Evolutionary conservation across 345 rosid genomes (phyloP).

Genomic region (Capsella bursapastoris): DNA sequence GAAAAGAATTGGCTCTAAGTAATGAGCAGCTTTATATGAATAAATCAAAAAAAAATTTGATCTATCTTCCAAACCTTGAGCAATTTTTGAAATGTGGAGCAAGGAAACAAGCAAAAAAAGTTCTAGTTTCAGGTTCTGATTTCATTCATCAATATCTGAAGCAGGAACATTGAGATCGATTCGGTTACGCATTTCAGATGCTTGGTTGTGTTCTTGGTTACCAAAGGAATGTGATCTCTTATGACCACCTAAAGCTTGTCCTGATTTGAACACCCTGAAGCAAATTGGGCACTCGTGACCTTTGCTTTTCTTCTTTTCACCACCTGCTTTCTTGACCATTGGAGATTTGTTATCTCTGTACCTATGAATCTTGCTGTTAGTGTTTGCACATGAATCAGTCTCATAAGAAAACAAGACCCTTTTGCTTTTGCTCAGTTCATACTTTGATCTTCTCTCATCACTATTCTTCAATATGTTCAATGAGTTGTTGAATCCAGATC

Average conservation of each 20-base stretch:
- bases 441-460: slow-evolving; percentile 33
- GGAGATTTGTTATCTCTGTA: slow-evolving; percentile 39
- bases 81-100: slow-evolving; percentile 1
- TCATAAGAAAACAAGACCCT: slow-evolving; percentile 47
- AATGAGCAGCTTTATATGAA: slow-evolving; percentile 23
- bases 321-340: slow-evolving; percentile 44
- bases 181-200: slow-evolving; percentile 43
- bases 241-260: slow-evolving; percentile 95
- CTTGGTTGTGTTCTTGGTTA: slow-evolving; percentile 37
- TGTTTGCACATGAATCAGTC: slow-evolving; percentile 47
- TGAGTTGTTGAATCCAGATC: slow-evolving; percentile 47
- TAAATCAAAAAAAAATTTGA: slow-evolving; percentile 33
- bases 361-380: slow-evolving; percentile 34
- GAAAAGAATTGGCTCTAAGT: slow-evolving; percentile 12
- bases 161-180: slow-evolving; percentile 82
- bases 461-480: slow-evolving; percentile 33
- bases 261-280: slow-evolving; percentile 78
- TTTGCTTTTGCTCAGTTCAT: slow-evolving; percentile 50
- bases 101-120: slow-evolving; percentile 3
- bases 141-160: slow-evolving; percentile 46
- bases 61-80: neutral
- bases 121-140: slow-evolving; percentile 15
- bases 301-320: slow-evolving; percentile 54
- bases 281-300: slow-evolving; percentile 86
- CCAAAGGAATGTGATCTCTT: slow-evolving; percentile 87